Conservation (phyloP, 257 asterid species). For the Catharanthus roseus region DNA sequence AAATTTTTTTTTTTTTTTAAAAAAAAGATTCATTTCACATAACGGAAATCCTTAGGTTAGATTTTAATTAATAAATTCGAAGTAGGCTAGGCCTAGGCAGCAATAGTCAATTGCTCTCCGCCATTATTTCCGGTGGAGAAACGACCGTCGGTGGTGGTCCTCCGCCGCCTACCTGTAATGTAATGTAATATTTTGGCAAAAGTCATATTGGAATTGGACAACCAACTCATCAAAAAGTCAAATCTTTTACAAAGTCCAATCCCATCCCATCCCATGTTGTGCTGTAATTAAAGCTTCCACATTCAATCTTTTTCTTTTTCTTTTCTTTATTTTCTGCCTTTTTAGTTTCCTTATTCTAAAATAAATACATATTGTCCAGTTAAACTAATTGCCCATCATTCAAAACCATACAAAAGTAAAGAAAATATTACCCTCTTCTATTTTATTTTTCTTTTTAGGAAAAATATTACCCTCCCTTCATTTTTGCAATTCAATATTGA, state of each 20-base stretch:
- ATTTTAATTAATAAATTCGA: too few relatives aligned
- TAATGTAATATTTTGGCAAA: constrained; percentile 6
- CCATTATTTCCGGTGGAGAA: constrained; percentile 6
- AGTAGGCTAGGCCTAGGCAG: too few relatives aligned
- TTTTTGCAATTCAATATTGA: too few relatives aligned
- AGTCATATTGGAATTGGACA: too few relatives aligned
- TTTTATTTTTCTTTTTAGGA: too few relatives aligned
- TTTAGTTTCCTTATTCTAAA: not conserved
- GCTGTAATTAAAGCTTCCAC: constrained; percentile 7
- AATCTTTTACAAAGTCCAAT: constrained; percentile 21
- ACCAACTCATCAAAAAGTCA: too few relatives aligned
- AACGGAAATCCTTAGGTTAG: not conserved
- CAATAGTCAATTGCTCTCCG: constrained; percentile 8
- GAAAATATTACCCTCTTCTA: too few relatives aligned
- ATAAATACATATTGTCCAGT: too few relatives aligned
- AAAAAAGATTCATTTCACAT: not conserved
- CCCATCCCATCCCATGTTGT: too few relatives aligned
- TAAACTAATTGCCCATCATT: too few relatives aligned
- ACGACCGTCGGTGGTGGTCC: constrained; percentile 16
- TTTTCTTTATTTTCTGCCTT: not conserved
- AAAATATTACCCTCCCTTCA: too few relatives aligned
- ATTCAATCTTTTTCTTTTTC: constrained; percentile 12
- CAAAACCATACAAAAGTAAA: too few relatives aligned
- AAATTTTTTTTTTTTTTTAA: not conserved
- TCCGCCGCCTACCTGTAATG: constrained; percentile 2